Evolutionary conservation across 2,329 filamentous ascomycete genomes (phyloP).

Genomic region (Exophiala viscosa): DNA sequence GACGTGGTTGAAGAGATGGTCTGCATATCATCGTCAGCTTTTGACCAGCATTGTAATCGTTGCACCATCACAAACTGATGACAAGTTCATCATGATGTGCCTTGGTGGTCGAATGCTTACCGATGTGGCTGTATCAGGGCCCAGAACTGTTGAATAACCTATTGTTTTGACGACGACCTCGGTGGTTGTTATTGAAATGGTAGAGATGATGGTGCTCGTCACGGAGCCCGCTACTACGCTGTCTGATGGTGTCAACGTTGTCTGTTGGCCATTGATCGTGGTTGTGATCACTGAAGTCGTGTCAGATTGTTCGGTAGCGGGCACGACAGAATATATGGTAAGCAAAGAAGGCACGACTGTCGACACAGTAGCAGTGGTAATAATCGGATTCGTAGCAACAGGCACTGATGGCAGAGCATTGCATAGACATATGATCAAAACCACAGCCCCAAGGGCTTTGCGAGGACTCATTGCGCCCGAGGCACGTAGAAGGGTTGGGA

Average conservation of each 20-base stretch:
- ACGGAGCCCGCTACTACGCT: slow-evolving; percentile 5
- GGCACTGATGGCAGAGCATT: slow-evolving; percentile 18
- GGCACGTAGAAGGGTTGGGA: slow-evolving; percentile 4
- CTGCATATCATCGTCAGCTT: neutral
- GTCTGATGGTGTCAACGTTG: slow-evolving; percentile 5
- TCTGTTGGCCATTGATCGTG: slow-evolving; percentile 10
- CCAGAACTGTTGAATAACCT: slow-evolving; percentile 17
- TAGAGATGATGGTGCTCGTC: slow-evolving; percentile 21
- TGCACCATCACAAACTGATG: neutral
- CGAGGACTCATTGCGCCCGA: slow-evolving; percentile 13
- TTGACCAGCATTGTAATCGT: too few species aligned
- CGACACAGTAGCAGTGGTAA: slow-evolving; percentile 13
- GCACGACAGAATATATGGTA: slow-evolving; percentile 19
- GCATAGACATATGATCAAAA: slow-evolving; percentile 5
- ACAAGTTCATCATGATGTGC: too few species aligned
- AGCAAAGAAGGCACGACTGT: slow-evolving; percentile 16
- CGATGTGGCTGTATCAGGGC: slow-evolving; percentile 11
- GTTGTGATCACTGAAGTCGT: slow-evolving; percentile 12
- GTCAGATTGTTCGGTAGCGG: slow-evolving; percentile 7
- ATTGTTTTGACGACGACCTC: slow-evolving; percentile 17
- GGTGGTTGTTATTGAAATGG: slow-evolving; percentile 13
- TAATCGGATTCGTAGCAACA: slow-evolving; percentile 21
- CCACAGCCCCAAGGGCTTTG: slow-evolving; percentile 10
- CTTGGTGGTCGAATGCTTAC: slow-evolving; percentile 2
- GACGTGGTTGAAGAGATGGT: neutral